A percentile compares a stretch with the other conserved stretches of the same genome.
Evolutionary conservation across 345 rosid genomes (phyloP).

Genomic region (Syzygium jambos): DNA sequence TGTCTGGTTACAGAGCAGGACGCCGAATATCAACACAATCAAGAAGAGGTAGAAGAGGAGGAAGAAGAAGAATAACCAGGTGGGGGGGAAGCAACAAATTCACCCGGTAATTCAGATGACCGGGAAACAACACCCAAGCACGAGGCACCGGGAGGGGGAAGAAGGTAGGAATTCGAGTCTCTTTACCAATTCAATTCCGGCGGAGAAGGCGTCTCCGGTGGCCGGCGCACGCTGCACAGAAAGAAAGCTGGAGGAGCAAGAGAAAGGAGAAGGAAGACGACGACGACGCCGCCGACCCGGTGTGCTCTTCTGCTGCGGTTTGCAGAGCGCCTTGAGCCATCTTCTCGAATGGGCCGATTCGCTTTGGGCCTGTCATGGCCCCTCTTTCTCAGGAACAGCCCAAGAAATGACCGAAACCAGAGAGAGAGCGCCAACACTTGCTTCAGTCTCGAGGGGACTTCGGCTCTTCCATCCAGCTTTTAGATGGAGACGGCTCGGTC

Average conservation of each 20-base stretch:
- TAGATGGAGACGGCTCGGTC: background rate
- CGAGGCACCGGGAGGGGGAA: background rate
- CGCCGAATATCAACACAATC: background rate
- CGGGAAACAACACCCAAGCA: background rate
- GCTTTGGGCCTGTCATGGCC: background rate
- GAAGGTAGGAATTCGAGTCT: background rate
- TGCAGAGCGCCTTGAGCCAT: background rate
- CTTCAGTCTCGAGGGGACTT: background rate
- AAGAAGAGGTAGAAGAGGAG: background rate
- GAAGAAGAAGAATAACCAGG: background rate
- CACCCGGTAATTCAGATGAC: background rate
- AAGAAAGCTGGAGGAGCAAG: background rate
- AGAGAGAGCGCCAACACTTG: background rate
- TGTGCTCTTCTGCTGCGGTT: background rate
- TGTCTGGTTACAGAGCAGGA: background rate
- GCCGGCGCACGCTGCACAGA: background rate
- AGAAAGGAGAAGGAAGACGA: background rate
- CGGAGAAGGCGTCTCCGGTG: background rate
- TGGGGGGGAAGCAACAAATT: background rate
- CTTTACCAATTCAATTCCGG: background rate
- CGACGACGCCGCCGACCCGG: background rate
- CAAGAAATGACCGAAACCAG: background rate
- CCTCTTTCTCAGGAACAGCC: background rate
- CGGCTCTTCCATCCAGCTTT: background rate
- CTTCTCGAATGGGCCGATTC: background rate